Percentiles rank a stretch among this genome's conserved stretches.
Evolutionary conservation across 495 filamentous ascomycete genomes (phyloP).

Genomic region (Podospora pseudoanserina): DNA sequence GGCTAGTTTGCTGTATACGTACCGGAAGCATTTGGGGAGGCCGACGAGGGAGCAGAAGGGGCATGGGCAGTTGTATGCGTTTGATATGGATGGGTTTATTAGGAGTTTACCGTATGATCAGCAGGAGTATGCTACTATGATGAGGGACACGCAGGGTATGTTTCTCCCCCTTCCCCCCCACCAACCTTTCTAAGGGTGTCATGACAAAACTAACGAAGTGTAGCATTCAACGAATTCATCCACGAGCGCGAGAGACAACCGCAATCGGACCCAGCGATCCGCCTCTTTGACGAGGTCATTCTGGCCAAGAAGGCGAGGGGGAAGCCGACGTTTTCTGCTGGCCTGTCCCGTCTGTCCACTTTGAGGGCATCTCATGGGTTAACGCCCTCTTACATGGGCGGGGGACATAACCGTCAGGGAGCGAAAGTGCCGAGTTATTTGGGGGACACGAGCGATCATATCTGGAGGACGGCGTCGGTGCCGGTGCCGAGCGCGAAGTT

Average conservation of each 20-base stretch:
- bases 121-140: conserved; percentile 78
- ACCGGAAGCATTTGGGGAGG: conserved; percentile 75
- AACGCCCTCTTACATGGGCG: conserved; percentile 31
- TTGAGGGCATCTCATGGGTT: conserved; percentile 44
- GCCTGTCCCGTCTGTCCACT: conserved; percentile 52
- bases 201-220: conserved; percentile 4
- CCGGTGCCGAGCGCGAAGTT: conserved; percentile 70
- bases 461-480: conserved; percentile 87
- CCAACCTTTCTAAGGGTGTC: neutral
- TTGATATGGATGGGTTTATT: conserved; percentile 92
- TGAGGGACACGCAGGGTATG: conserved; percentile 91
- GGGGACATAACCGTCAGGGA: conserved; percentile 28
- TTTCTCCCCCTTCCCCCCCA: conserved; percentile 14
- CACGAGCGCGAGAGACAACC: conserved; percentile 75
- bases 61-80: conserved; percentile 79
- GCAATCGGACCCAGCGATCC: conserved; percentile 59
- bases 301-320: conserved; percentile 90
- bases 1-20: conserved; percentile 92
- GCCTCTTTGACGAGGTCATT: conserved; percentile 94
- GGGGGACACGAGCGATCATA: conserved; percentile 80
- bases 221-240: conserved; percentile 95
- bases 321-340: conserved; percentile 46
- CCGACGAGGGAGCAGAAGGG: conserved; percentile 81
- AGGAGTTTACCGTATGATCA: conserved; percentile 87
- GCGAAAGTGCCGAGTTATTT: conserved; percentile 65